Base-by-base conservation (phyloP, 495 filamentous ascomycete species). In the Jackrogersella minutella region DNA sequence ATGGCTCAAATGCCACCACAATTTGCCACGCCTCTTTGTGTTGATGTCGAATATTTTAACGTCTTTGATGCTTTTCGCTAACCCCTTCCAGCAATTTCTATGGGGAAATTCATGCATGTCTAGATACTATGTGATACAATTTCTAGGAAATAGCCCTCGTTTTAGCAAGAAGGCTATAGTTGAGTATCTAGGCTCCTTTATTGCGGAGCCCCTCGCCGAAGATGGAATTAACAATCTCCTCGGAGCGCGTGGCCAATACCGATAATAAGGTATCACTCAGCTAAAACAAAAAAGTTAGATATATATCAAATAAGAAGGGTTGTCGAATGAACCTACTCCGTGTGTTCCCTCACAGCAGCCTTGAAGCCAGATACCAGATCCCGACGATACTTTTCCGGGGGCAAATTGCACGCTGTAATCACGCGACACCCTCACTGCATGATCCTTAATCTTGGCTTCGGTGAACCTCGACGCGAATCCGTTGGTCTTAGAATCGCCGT, bases 301-400 rank as follows among this genome's bases (percentile, higher is more conserved):
- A 30, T 19, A 34, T 1, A 5, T n/a, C 10, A 30, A 30, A 6
- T n/a, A 5, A 17, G 2, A 41, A 5, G 10, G n/a, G 16, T 14
- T 3, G 17, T 16, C 11, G 40, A 51, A 24, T 11, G 52, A 21
- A 85, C 88, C 85, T 81, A 93, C 90, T 33, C 95, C 95, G 74
- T 97, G 95, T 24, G 92, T 97, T 60, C 82, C 86, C 78, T 99
- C 93, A 70, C 93, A 95, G 75, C 93, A 97, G 1, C 95, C 95
- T 77, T 97, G 95, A 62, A 99, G 81, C 93, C 92, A 99, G 30
- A 97, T 84, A 9, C 93, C 93, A n/a, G 80, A 81, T 1, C 78
- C 80, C 6, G 86, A 84, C 11, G 88, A 81, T 24, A 97, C 89
- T 62, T 85, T 85, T 21, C 82, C 85, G 6, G 81, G 78, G 21